A percentile compares a stretch with the other conserved stretches of the same genome.
Evolutionary conservation across 495 filamentous ascomycete genomes (phyloP).

Genomic region (Penicillium samsonianum): DNA sequence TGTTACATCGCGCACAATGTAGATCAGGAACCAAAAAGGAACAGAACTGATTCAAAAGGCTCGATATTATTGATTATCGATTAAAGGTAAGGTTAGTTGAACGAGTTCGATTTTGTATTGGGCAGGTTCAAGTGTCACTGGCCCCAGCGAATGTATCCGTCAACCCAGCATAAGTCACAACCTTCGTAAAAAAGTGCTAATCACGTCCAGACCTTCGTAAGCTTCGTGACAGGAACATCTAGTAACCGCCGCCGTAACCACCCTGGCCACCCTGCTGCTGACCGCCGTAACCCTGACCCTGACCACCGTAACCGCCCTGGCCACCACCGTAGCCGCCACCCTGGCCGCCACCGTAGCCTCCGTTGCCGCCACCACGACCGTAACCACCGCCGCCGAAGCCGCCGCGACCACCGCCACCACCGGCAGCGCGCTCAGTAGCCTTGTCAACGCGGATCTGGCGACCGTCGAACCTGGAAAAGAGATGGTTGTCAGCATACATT

Average conservation of each 20-base stretch:
- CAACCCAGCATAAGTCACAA: conserved; percentile 15
- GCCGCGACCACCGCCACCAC: conserved; percentile 36
- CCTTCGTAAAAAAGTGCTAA: conserved; percentile 7
- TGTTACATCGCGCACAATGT: not conserved
- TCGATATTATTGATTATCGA: conserved; percentile 15
- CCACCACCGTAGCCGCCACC: conserved; percentile 26
- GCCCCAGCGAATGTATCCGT: conserved; percentile 5
- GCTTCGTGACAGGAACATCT: conserved; percentile 1
- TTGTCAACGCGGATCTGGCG: conserved; percentile 95
- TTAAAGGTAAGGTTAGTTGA: conserved; percentile 11
- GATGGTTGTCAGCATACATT: not conserved
- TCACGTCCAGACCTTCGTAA: conserved; percentile 10
- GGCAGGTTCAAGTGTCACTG: conserved; percentile 5
- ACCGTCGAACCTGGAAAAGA: conserved; percentile 78
- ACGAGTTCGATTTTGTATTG: conserved; percentile 14
- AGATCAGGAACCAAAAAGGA: not conserved
- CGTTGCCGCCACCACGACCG: conserved; percentile 14
- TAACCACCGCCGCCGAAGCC: conserved; percentile 27
- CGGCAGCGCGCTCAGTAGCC: conserved; percentile 72
- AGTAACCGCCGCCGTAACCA: conserved; percentile 11
- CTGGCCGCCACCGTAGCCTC: conserved; percentile 25
- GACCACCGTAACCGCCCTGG: conserved; percentile 9
- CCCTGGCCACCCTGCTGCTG: not conserved
- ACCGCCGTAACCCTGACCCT: conserved; percentile 13
- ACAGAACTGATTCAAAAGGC: conserved; percentile 2